Conservation (phyloP, 2,329 filamentous ascomycete species). For the Fusarium abutilonis region DNA sequence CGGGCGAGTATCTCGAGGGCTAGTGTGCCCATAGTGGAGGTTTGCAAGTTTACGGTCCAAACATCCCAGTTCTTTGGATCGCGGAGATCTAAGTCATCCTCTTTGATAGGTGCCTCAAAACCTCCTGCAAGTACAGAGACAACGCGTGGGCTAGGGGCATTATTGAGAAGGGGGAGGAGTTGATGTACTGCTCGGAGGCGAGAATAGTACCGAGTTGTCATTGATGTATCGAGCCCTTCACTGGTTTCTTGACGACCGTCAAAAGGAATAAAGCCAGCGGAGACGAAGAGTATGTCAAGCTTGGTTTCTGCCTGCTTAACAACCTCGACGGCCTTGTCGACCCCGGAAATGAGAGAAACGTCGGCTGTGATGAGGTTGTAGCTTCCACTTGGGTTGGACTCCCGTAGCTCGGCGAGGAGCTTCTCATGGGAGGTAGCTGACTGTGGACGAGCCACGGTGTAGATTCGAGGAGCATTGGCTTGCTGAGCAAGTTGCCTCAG, state of each 20-base stretch:
- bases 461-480: constrained; percentile 28
- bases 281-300: constrained; percentile 13
- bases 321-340: neutral
- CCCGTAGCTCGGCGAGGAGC: neutral
- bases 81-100: constrained; percentile 1
- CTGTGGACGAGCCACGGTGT: constrained; percentile 13
- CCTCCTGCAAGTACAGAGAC: neutral
- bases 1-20: neutral
- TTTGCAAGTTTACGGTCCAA: constrained; percentile 8
- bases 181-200: constrained; percentile 5
- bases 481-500: constrained; percentile 23
- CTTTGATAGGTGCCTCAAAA: neutral
- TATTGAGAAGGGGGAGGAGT: constrained; percentile 15
- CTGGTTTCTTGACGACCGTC: constrained; percentile 4
- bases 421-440: neutral
- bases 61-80: neutral
- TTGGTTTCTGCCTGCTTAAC: constrained; percentile 5
- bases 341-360: neutral
- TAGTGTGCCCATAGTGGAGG: constrained; percentile 18
- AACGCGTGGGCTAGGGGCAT: neutral
- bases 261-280: constrained; percentile 12
- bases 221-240: constrained; percentile 19
- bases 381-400: neutral
- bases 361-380: constrained; percentile 10
- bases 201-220: constrained; percentile 12